Percentiles rank a stretch among this genome's conserved stretches.
Evolutionary conservation across 2,329 filamentous ascomycete species (phyloP).

Genomic region (Ophiostoma australiae): DNA sequence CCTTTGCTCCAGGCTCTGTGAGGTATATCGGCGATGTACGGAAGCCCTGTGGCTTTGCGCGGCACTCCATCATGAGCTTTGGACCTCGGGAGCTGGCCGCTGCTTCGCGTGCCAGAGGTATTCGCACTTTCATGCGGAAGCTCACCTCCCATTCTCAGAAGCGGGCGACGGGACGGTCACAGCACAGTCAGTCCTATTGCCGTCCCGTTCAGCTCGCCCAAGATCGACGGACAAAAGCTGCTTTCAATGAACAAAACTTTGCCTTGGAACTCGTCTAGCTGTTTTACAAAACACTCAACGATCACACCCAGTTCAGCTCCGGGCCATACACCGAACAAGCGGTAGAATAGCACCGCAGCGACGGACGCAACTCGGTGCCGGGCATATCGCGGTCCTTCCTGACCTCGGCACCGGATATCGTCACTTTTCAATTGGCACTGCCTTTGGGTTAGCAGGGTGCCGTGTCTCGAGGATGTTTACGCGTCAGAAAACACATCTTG

Average conservation of each 20-base stretch:
- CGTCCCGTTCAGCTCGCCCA: background rate
- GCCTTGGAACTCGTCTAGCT: background rate
- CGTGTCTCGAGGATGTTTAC: background rate
- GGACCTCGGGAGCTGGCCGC: too few species aligned
- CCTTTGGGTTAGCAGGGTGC: background rate
- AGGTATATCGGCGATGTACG: background rate
- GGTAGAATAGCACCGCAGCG: background rate
- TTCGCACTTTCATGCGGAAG: background rate
- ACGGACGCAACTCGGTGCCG: background rate
- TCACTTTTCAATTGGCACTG: background rate
- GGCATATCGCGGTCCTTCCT: background rate
- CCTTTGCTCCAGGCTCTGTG: background rate
- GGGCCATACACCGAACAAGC: background rate
- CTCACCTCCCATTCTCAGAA: background rate
- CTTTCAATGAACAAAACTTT: too few species aligned
- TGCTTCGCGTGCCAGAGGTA: background rate
- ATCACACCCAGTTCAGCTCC: background rate
- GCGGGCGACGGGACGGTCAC: background rate
- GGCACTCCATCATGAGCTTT: too few species aligned
- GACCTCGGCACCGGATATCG: background rate
- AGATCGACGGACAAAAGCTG: background rate
- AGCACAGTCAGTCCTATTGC: background rate
- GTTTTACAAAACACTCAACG: background rate
- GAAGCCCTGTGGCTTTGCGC: too few species aligned
- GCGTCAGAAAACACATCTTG: background rate